Percentiles rank a stretch among this genome's conserved stretches.
phyloP scores from a whole-genome alignment of 2,329 filamentous ascomycete species.

The Tolypocladium nubicola region DNA sequence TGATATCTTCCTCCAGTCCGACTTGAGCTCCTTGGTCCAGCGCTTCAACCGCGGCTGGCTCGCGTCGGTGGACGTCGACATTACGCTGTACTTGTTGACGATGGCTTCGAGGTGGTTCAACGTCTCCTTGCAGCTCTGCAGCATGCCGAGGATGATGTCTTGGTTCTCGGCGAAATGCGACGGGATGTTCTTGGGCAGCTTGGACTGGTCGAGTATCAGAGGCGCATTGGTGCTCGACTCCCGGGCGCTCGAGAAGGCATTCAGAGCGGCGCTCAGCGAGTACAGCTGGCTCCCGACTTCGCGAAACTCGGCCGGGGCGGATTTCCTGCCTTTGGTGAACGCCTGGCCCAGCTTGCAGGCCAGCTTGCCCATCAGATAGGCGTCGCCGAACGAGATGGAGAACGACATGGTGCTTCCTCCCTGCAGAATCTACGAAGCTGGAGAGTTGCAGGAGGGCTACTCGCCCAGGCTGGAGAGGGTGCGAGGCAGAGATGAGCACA shows the following conservation, averaged over 20 bases:
- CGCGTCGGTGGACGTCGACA: not conserved
- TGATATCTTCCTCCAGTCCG: slow-evolving; percentile 3
- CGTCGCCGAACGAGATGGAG: slow-evolving; percentile 1
- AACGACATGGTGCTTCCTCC: not conserved
- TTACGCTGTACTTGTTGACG: slow-evolving; percentile 1
- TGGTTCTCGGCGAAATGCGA: slow-evolving; percentile 1
- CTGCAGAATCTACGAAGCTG: not conserved
- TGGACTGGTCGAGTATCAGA: not conserved
- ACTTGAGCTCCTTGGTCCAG: slow-evolving; percentile 1
- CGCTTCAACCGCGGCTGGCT: not conserved
- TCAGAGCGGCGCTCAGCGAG: slow-evolving; percentile 4
- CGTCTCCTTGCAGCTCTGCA: slow-evolving; percentile 2
- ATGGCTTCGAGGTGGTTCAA: not conserved
- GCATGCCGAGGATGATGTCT: slow-evolving; percentile 3
- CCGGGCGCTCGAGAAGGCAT: slow-evolving; percentile 1
- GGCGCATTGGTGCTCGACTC: not conserved
- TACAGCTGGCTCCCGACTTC: slow-evolving; percentile 5
- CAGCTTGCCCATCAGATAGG: slow-evolving; percentile 2
- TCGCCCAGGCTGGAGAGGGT: not conserved
- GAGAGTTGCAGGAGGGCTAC: not conserved
- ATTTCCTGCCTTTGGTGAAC: slow-evolving; percentile 4
- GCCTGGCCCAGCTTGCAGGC: slow-evolving; percentile 2
- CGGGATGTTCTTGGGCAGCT: slow-evolving; percentile 1
- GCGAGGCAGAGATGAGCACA: not conserved
- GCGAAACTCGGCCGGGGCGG: slow-evolving; percentile 3